Base-by-base conservation (phyloP, 176 grass and related monocot species). In the Oryza coarctata region DNA sequence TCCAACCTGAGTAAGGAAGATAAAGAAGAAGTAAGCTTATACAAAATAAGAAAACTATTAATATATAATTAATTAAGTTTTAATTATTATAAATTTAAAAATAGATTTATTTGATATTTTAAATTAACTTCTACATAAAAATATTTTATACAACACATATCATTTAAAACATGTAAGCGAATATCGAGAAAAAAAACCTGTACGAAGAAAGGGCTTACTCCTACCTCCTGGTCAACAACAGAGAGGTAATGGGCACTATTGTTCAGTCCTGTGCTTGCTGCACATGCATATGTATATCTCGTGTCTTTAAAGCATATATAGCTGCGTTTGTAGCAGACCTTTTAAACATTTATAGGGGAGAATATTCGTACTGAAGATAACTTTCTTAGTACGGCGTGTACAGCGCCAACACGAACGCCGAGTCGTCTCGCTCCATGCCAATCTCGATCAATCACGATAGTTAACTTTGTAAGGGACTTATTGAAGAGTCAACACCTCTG, bases 311-410 rank as follows among this genome's bases (percentile, higher is more conserved):
- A 22, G 5, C 52, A 22, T 7, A n/a, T 6, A n/a, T 36, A 29
- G 57, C n/a, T 27, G 13, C 50, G 13, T 84, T n/a, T 35, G 38
- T 13, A 7, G 29, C 55, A 47, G 28, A 20, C 4, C 50, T 75
- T 87, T 82, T 50, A 25, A 82, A 77, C 65, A 36, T 29, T 27
- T 60, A 31, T 28, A 79, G 15, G 75, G 7, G 20, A 78, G 47
- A 67, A 88, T 83, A 79, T 83, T 79, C 80, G 75, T 74, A 68
- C 75, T 0, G 6, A 2, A 65, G 30, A 38, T 83, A 65, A 44
- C 60, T 49, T 18, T 12, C 32, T 9, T 65, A 17, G 73, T 25
- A 82, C 71, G 71, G 10, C 34, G 10, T 33, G 26, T 39, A 76
- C 63, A 11, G 15, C 29, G 29, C 47, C 58, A 15, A 30, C 75